Evolutionary conservation across 1,284 basidiomycete species (phyloP), one percentile per base, ranked within the genome.

Genomic region (Moesziomyces parantarcticus): DNA sequence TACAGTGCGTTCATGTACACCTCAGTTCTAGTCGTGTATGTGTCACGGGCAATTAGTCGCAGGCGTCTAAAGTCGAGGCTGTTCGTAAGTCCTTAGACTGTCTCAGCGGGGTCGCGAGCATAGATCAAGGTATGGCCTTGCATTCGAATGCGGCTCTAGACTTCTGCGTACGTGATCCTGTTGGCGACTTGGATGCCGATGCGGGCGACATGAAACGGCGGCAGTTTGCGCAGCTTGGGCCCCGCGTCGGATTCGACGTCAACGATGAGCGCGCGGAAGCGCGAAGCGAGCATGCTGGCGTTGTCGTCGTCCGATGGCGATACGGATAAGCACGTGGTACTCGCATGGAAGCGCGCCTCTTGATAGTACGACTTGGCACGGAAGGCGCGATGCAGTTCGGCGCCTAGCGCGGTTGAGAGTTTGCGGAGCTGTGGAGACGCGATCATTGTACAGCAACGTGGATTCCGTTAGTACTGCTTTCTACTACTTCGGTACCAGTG

Each of bases 321-420:
- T 3, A 42, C 5, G 0, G 21, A 16, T 13, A 65, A 16, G 23
- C 39, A 74, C 9, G 66, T 58, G 2, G 58, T 58, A 40, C 74
- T 76, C 1, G 70, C 66, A n/a, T 76, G 74, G 41, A 69, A 76
- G 2, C 70, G 71, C 16, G 69, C 74, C 29, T 73, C 69, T 34
- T 71, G 39, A 46, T 76, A 76, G 65, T 76, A 76, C 7, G 48
- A 13, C 26, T 62, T 64, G 10, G 74, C 69, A 0, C 64, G 59
- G 29, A 73, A 73, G 5, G 65, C 56, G 10, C 62, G 52, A 2
- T 59, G 52, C 7, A 76, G 65, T 45, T 53, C 56, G 20, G 44
- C 23, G 44, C 59, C 54, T 1, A 76, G 26, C 1, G 51, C 41
- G 3, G 46, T 50, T 3, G 70, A 67, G 3, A 76, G 51, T 20